Evolutionary conservation across 306 rosid genomes (phyloP), one percentile per base, ranked within the genome.

Genomic region (Clitoria ternatea): DNA sequence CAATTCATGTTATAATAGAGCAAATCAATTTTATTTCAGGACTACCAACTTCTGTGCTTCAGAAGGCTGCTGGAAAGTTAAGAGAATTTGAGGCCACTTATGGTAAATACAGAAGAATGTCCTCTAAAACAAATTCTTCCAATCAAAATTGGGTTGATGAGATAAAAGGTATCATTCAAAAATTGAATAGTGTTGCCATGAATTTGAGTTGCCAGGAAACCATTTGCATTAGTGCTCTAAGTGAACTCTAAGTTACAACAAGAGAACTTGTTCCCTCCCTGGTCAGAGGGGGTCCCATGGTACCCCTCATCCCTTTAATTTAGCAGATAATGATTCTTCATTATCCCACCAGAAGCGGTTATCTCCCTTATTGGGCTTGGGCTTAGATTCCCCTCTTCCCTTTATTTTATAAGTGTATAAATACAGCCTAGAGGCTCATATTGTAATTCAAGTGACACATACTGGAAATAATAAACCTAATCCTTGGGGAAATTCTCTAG

Each of bases 71-170:
- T 10, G 83, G 82, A 2, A 93, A 87, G 83, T 93, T 97, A 3
- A 81, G 76, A 63, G 93, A 93, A 65, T 93, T 93, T 15, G 98
- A 90, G 90, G 85, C 82, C n/a, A 60, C 77, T 20, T 90, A 86
- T 69, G 97, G 98, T 49, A 88, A 83, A 73, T 66, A 39, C 40
- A 74, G 64, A 57, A 78, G 57, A 42, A 57, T 2, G 56, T 47
- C 77, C 39, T 40, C 62, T 44, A 81, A 73, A 57, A 27, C 76
- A 70, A 23, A 73, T 40, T 32, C 71, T 30, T 68, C 66, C 60
- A 69, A 54, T 61, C 84, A 70, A 69, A 47, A 65, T 40, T 82
- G 86, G 76, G 53, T 67, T 15, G 80, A 88, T 11, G 36, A 86
- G 32, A 73, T 79, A 60, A 69, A 20, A 32, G 68, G 48, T 18